phyloP scores from a whole-genome alignment of 208 protist genomes.

The Trichomonas tenax region DNA sequence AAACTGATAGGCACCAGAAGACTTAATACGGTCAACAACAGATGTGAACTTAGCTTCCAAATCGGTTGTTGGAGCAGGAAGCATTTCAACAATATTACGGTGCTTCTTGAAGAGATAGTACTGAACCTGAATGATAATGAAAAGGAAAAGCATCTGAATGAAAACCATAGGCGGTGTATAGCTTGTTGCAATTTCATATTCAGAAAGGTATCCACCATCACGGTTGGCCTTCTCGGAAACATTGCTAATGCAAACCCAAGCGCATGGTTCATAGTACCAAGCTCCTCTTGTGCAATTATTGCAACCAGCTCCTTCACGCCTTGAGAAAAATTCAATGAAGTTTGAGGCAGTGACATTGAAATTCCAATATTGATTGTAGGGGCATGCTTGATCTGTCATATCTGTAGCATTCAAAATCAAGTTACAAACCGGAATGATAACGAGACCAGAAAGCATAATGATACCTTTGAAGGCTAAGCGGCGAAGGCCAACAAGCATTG shows the following conservation, averaged over 20 bases:
- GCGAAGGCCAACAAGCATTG: background rate
- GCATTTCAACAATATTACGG: background rate
- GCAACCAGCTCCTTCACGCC: background rate
- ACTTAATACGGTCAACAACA: background rate
- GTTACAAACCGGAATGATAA: background rate
- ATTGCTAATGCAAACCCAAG: background rate
- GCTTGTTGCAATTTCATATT: background rate
- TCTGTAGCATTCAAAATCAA: background rate
- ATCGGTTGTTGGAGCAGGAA: background rate
- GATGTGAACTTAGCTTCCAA: background rate
- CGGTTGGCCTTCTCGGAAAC: background rate
- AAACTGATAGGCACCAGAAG: background rate
- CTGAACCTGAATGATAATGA: background rate
- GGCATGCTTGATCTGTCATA: background rate
- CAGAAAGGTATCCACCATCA: background rate
- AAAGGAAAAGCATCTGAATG: background rate
- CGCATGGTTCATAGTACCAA: background rate
- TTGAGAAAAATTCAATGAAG: background rate
- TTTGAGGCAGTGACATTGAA: background rate
- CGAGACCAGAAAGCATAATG: background rate
- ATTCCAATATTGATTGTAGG: background rate
- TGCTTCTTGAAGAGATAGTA: background rate
- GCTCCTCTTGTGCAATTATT: background rate
- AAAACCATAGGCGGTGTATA: background rate
- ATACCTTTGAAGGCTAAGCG: background rate